These are phyloP conservation scores for Luzula sylvatica DNA, from an alignment of 176 grass and related monocot genomes.

Conservation along the genomic window DNA sequence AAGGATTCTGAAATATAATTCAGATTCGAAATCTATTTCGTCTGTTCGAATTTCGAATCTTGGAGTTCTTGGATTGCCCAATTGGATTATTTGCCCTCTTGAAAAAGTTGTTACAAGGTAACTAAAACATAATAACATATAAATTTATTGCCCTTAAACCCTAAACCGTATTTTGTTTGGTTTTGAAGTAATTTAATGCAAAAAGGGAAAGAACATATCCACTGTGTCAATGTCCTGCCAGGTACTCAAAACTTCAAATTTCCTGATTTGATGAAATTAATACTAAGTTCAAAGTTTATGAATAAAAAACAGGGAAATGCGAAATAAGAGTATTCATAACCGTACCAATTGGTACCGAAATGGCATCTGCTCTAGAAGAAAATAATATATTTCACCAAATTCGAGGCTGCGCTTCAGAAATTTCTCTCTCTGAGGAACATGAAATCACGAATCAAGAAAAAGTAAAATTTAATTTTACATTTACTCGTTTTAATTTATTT, in stretches of 20 bases:
- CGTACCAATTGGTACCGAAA: conserved; percentile 63
- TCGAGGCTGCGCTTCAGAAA: conserved; percentile 70
- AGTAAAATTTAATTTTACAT: conserved; percentile 15
- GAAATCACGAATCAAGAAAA: conserved; percentile 29
- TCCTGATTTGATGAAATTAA: conserved; percentile 18
- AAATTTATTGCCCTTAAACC: too few species aligned
- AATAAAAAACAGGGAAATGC: conserved; percentile 52
- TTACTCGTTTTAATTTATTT: not conserved
- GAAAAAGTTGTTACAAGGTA: conserved; percentile 66
- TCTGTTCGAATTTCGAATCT: conserved; percentile 61
- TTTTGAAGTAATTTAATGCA: conserved; percentile 35
- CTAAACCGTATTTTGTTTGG: conserved; percentile 5
- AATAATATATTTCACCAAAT: conserved; percentile 63
- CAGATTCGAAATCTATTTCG: conserved; percentile 37
- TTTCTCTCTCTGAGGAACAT: conserved; percentile 30
- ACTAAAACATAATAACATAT: too few species aligned
- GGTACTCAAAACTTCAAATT: conserved; percentile 34
- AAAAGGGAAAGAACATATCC: conserved; percentile 37
- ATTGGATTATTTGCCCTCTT: conserved; percentile 56
- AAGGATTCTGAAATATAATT: conserved; percentile 50
- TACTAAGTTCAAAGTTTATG: not conserved
- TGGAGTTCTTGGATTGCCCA: conserved; percentile 61
- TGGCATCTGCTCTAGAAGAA: conserved; percentile 43
- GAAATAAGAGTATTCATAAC: conserved; percentile 48
- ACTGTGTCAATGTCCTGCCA: conserved; percentile 49